A percentile compares a stretch with the other conserved stretches of the same genome.
These are phyloP conservation scores for Barnettozyma siamensis DNA, from an alignment of 805 yeast species.

Conservation along the genomic window DNA sequence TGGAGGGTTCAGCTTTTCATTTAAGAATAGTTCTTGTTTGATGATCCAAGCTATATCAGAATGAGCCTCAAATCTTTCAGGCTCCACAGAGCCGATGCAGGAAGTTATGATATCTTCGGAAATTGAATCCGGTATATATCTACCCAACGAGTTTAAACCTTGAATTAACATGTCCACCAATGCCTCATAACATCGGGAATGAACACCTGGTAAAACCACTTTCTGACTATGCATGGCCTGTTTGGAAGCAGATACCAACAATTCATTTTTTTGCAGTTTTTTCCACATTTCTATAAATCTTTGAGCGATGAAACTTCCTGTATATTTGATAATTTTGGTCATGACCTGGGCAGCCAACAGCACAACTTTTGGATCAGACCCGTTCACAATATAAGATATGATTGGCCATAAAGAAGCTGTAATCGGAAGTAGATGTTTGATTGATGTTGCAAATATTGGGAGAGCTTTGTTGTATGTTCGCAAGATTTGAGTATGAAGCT, in stretches of 20 bases:
- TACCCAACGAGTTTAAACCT: conserved; percentile 18
- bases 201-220: conserved; percentile 22
- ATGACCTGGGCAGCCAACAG: conserved; percentile 26
- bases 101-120: conserved; percentile 17
- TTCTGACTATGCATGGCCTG: conserved; percentile 5
- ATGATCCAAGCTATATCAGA: conserved; percentile 24
- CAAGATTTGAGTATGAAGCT: conserved; percentile 52
- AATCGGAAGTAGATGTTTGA: conserved; percentile 40
- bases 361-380: conserved; percentile 25
- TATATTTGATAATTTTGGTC: conserved; percentile 27
- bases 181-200: conserved; percentile 15
- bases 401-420: conserved; percentile 52
- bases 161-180: conserved; percentile 19
- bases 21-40: conserved; percentile 12
- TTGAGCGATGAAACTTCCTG: conserved; percentile 41
- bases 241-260: conserved; percentile 12
- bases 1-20: background rate
- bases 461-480: conserved; percentile 38
- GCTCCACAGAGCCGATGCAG: conserved; percentile 17
- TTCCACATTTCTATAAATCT: conserved; percentile 45
- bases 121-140: conserved; percentile 18
- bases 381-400: conserved; percentile 20
- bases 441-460: conserved; percentile 50
- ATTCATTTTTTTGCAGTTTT: conserved; percentile 8
- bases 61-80: conserved; percentile 17